Evolutionary conservation across 768 basidiomycete species (phyloP).

Genomic region (Amanita rimosa): DNA sequence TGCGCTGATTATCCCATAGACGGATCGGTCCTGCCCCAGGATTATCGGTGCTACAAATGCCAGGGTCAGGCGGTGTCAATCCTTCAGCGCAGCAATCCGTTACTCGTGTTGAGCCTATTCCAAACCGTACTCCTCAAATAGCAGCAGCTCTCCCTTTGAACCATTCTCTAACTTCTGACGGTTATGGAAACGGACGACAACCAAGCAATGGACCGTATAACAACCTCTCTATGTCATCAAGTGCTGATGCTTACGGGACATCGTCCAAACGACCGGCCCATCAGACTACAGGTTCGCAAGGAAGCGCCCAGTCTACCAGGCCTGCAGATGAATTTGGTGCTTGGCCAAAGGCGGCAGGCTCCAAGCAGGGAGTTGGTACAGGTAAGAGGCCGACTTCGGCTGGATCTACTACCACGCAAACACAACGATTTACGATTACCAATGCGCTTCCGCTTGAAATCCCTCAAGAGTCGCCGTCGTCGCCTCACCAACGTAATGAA

Average conservation of each 20-base stretch:
- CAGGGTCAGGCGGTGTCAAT: background rate
- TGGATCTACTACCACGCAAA: conserved; percentile 14
- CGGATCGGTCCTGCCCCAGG: conserved; percentile 36
- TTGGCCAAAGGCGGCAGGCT: conserved; percentile 7
- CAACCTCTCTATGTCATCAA: background rate
- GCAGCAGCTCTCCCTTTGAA: background rate
- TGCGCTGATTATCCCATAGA: conserved; percentile 18
- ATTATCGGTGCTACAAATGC: conserved; percentile 24
- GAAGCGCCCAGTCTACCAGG: background rate
- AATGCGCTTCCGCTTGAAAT: conserved; percentile 23
- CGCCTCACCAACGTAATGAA: conserved; percentile 6
- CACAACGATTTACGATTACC: conserved; percentile 27
- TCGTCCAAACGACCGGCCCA: conserved; percentile 2
- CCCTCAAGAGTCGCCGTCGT: conserved; percentile 14
- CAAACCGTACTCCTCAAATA: background rate
- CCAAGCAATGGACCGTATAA: background rate
- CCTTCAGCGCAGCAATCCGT: background rate
- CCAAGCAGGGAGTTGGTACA: background rate
- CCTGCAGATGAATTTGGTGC: conserved; percentile 12
- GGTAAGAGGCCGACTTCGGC: conserved; percentile 17
- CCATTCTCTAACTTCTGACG: background rate
- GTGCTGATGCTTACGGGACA: background rate
- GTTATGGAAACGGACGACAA: background rate
- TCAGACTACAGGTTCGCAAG: conserved; percentile 4
- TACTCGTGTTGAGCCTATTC: conserved; percentile 2